Base-by-base conservation (phyloP, 805 yeast species). In the Peterozyma toletana region DNA sequence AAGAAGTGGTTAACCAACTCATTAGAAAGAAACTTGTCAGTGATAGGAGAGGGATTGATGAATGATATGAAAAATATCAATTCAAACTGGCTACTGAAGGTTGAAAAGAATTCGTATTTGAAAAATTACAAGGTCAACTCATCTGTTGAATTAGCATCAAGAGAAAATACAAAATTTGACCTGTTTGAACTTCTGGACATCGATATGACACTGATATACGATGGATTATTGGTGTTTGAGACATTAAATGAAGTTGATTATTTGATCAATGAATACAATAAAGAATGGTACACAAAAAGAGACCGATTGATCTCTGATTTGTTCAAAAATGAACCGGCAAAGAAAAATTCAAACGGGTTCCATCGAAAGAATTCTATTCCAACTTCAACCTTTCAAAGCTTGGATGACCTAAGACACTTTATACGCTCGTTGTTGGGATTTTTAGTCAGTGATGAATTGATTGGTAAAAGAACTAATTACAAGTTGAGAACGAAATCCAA, bases 141-240 rank as follows among this genome's bases (percentile, higher is more conserved):
- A 0, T 86, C 96, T 0, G 86, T 90, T 5, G 98, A 91, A 59
- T 61, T 77, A 7, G 78, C 95, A 6, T 68, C 88, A 56, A 71
- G 97, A 53, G 71, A 81, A 0, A 64, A 66, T 41, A 58, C 60
- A 45, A 69, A 66, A 50, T 72, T 75, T 45, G 70, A 75, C 51
- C 70, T 81, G 2, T 62, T 82, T 40, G 65, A 66, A 5, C 56
- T 58, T n/a, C 51, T 71, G 3, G 62, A 64, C 14, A 71, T 88
- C 30, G 80, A 81, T 44, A 60, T 90, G 45, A 73, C 79, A n/a
- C 84, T 89, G 6, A 68, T 91, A 29, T 86, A 79, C 59, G 96
- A 91, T 62, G 80, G 95, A 3, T 75, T 86, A 27, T 69, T 90
- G 53, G 95, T 93, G 1, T 90, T 83, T 56, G 77, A 82, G 46